Base-by-base conservation (phyloP, 1,284 basidiomycete species). In the Austroboletus niveus region DNA sequence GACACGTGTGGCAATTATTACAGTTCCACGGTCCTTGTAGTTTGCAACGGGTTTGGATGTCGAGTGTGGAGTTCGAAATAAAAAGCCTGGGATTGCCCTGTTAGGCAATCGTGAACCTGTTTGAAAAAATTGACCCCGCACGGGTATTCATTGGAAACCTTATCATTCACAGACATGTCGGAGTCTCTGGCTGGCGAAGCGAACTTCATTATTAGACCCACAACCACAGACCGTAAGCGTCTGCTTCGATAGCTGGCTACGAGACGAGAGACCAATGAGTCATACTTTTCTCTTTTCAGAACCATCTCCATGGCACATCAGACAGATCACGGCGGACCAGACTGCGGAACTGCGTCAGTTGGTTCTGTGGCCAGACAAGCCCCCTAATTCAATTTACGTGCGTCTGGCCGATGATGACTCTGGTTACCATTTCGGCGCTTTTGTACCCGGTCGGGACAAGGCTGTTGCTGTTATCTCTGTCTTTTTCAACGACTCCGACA, bases 301-400 rank as follows among this genome's bases (percentile, higher is more conserved):
- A 12, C n/a, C 50, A 24, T 32, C 42, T 24, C 42, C 63, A 49
- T 39, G 31, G 39, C 39, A 14, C 17, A 59, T 68, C 53, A 39
- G 29, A 24, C 65, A 57, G 45, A 77, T 77, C 54, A 54, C 64
- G 12, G 62, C 70, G 27, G 69, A 74, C 31, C 62, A 75, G 41
- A 83, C 82, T 0, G 60, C 81, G 30, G 57, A 70, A 4, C 72
- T 85, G 39, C 77, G 82, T 30, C 82, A 82, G 60, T 69, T 73
- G 15, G 78, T 86, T 9, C 71, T 84, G 20, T 85, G 81, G 80
- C 80, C 82, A 5, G 63, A 77, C 57, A 72, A 73, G 54, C 74
- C 77, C 6, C 60, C 78, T 10, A 71, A 74, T 29, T 29, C 27
- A 29, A 29, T 29, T 46, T 69, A 78, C 57, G 77, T 85, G 48